Evolutionary conservation across 176 grass and related monocot genomes (phyloP).

Genomic region (Poa annua): DNA sequence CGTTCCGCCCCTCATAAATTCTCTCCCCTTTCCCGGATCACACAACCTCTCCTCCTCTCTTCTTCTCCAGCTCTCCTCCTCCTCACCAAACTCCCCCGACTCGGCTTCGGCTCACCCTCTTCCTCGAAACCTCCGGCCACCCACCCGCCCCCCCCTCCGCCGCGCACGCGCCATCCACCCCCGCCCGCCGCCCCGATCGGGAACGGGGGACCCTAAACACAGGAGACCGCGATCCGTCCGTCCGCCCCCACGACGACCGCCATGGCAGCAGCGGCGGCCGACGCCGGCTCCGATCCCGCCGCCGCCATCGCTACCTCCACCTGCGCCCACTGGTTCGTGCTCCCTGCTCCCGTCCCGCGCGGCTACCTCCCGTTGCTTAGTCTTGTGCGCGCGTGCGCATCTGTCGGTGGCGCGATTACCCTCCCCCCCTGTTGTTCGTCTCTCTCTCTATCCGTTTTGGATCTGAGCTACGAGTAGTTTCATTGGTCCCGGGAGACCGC

Average conservation of each 20-base stretch:
- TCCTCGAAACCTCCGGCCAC: constrained; percentile 34
- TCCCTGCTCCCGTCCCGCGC: not conserved
- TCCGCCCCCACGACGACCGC: constrained; percentile 14
- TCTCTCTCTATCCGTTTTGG: constrained; percentile 10
- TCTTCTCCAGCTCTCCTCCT: not conserved
- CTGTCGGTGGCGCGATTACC: not conserved
- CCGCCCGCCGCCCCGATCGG: constrained; percentile 25
- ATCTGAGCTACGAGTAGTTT: constrained; percentile 35
- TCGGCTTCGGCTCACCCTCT: not conserved
- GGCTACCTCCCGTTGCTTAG: not conserved
- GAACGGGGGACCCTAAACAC: not conserved
- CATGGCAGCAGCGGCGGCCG: constrained; percentile 46
- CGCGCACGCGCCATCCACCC: not conserved
- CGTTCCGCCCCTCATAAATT: constrained; percentile 21
- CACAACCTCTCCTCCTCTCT: not conserved
- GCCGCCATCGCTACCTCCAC: constrained; percentile 37
- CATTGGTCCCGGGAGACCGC: not conserved
- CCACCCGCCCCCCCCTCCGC: not conserved
- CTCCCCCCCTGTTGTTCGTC: not conserved
- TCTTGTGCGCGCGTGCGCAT: not conserved
- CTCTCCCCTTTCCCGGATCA: constrained; percentile 29
- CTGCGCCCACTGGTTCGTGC: constrained; percentile 73
- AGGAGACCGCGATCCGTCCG: not conserved
- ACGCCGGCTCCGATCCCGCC: constrained; percentile 35
- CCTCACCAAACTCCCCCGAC: constrained; percentile 36